A percentile compares a stretch with the other conserved stretches of the same genome.
These are phyloP conservation scores for Chenopodium quinoa DNA, from an alignment of 148 eudicot genomes.

Conservation along the genomic window DNA sequence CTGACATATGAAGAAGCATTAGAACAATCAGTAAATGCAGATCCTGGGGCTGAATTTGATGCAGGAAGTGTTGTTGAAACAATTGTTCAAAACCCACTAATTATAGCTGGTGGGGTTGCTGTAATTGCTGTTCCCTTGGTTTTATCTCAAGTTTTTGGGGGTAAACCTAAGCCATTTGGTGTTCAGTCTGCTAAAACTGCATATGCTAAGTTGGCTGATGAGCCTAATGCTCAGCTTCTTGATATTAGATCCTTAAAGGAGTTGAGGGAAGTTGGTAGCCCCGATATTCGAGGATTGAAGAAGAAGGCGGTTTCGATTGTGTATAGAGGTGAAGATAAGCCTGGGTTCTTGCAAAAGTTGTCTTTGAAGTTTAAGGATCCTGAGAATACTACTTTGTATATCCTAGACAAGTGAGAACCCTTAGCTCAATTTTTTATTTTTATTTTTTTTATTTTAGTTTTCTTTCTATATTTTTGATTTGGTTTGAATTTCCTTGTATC, in stretches of 20 bases:
- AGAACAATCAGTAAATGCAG: slow-evolving; percentile 43
- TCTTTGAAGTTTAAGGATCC: slow-evolving; percentile 85
- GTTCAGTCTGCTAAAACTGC: slow-evolving; percentile 75
- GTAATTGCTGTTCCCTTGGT: slow-evolving; percentile 64
- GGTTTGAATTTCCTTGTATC: background rate
- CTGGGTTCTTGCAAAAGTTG: slow-evolving; percentile 86
- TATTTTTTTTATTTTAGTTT: background rate
- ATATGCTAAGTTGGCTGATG: slow-evolving; percentile 74
- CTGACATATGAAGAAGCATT: slow-evolving; percentile 89
- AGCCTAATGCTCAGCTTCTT: slow-evolving; percentile 62
- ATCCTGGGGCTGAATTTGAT: slow-evolving; percentile 57
- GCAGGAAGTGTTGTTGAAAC: slow-evolving; percentile 51
- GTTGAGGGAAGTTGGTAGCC: slow-evolving; percentile 57
- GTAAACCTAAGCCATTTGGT: slow-evolving; percentile 68
- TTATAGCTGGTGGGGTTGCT: slow-evolving; percentile 68
- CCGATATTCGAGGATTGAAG: slow-evolving; percentile 66
- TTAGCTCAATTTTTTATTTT: background rate
- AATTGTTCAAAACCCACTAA: slow-evolving; percentile 53
- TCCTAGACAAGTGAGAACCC: slow-evolving; percentile 84
- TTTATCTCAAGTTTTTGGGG: slow-evolving; percentile 60
- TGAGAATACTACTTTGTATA: slow-evolving; percentile 75
- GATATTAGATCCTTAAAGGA: slow-evolving; percentile 77
- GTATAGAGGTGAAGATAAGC: slow-evolving; percentile 73
- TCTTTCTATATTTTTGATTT: background rate
- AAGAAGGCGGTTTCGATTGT: slow-evolving; percentile 68